Base-by-base conservation (phyloP, 495 filamentous ascomycete genomes). In the Penicillium soppii region DNA sequence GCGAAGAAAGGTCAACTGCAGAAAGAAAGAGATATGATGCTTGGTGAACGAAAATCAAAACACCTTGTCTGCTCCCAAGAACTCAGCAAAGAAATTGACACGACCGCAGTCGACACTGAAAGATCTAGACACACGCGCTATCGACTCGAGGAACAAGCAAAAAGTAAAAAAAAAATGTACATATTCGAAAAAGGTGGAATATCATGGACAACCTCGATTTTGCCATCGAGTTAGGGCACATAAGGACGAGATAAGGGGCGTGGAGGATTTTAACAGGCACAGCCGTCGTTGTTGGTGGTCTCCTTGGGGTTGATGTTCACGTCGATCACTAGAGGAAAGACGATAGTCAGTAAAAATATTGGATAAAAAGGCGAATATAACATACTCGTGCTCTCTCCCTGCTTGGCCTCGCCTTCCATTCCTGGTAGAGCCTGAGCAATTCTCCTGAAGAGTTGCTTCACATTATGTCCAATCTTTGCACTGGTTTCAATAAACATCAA, bases 401-500 rank as follows among this genome's bases (percentile, higher is more conserved):
- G 62, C 53, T 81, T 82, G 59, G 86, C 86, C 52, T 87, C 81
- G 7, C 91, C 91, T 66, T 97, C 94, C 94, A 98, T 98, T 23
- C 94, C 94, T 4, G 94, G 94, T 57, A 98, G 81, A 25, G 94
- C 94, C 73, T 98, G 94, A 41, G 94, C 94, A 78, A 98, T 98
- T 72, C 90, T 84, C 75, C 88, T 88, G 77, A 98, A 98, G 44
- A 98, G 80, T 50, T 84, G 87, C 80, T 98, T 97, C 53, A 98
- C 94, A 65, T 98, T 98, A 66, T 97, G 92, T 7, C 94, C 94
- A 5, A 96, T 83, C 80, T 97, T 98, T 32, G 94, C 94, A 72
- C 91, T 96, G 45, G 94, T 98, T 79, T 98, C 94, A 66, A 98
- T 91, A 54, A 97, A 98, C 87, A 97, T 95, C 53, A 96, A 73